phyloP scores from a whole-genome alignment of 805 yeast species.

The Metschnikowia shivogae region DNA sequence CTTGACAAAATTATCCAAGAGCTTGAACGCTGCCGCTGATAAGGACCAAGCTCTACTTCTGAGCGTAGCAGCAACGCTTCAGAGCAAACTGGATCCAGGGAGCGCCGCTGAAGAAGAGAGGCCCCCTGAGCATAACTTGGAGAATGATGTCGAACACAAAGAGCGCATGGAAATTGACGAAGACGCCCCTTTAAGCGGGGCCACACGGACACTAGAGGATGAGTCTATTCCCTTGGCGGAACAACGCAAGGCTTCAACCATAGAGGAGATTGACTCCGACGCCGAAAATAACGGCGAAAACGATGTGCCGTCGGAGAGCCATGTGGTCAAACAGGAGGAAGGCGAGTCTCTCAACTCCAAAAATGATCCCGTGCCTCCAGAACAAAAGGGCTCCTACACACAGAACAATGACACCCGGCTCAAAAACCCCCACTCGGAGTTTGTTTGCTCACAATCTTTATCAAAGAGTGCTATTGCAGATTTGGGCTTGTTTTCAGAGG shows the following conservation, averaged over 20 bases:
- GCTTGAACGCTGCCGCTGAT: slow-evolving; percentile 31
- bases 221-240: slow-evolving; percentile 16
- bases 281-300: neutral
- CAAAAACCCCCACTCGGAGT: slow-evolving; percentile 72
- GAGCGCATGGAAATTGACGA: slow-evolving; percentile 4
- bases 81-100: slow-evolving; percentile 3
- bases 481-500: slow-evolving; percentile 63
- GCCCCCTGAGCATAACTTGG: slow-evolving; percentile 2
- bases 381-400: slow-evolving; percentile 41
- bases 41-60: slow-evolving; percentile 26
- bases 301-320: neutral
- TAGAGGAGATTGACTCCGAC: neutral
- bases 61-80: slow-evolving; percentile 15
- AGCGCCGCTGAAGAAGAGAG: slow-evolving; percentile 3
- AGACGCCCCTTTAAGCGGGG: slow-evolving; percentile 4
- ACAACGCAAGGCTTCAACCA: slow-evolving; percentile 8
- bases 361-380: slow-evolving; percentile 43
- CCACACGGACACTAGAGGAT: slow-evolving; percentile 9
- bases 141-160: neutral
- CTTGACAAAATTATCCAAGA: slow-evolving; percentile 37
- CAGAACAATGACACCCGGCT: slow-evolving; percentile 55
- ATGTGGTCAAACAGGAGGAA: slow-evolving; percentile 5
- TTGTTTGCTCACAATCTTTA: slow-evolving; percentile 64
- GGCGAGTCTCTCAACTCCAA: slow-evolving; percentile 22
- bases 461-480: slow-evolving; percentile 59